A percentile compares a stretch with the other conserved stretches of the same genome.
Conservation (phyloP, 306 rosid genomes). For the Malus orientalis region DNA sequence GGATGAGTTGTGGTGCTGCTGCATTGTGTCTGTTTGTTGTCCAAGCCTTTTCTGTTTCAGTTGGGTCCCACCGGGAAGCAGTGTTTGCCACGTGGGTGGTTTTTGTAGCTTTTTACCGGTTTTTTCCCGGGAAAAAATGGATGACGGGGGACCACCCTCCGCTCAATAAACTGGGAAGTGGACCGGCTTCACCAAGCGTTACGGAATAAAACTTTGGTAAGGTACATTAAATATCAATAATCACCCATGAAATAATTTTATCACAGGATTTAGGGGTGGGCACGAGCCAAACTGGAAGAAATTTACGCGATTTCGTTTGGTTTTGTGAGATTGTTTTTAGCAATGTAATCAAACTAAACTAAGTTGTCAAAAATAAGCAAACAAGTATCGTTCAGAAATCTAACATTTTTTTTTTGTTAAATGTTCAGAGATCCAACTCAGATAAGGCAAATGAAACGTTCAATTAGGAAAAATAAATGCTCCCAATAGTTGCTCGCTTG, state of each 20-base stretch:
- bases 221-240: not conserved
- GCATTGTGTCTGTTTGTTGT: not conserved
- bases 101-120: not conserved
- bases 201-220: not conserved
- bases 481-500: too few relatives aligned
- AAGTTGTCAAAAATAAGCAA: too few relatives aligned
- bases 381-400: rapidly evolving
- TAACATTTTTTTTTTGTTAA: too few relatives aligned
- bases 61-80: not conserved
- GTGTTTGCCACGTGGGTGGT: not conserved
- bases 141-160: not conserved
- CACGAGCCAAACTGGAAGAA: rapidly evolving
- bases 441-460: too few relatives aligned
- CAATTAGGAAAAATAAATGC: too few relatives aligned
- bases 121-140: not conserved
- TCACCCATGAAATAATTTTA: too few relatives aligned
- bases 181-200: not conserved
- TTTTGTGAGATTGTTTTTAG: too few relatives aligned
- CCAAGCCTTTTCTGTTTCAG: not conserved
- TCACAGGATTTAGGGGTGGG: too few relatives aligned
- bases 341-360: too few relatives aligned
- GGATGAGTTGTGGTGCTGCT: not conserved
- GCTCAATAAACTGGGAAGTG: not conserved
- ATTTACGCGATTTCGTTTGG: too few relatives aligned
- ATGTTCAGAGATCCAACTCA: too few relatives aligned